phyloP scores from a whole-genome alignment of 2,329 filamentous ascomycete genomes.

The Botrytis galanthina region DNA sequence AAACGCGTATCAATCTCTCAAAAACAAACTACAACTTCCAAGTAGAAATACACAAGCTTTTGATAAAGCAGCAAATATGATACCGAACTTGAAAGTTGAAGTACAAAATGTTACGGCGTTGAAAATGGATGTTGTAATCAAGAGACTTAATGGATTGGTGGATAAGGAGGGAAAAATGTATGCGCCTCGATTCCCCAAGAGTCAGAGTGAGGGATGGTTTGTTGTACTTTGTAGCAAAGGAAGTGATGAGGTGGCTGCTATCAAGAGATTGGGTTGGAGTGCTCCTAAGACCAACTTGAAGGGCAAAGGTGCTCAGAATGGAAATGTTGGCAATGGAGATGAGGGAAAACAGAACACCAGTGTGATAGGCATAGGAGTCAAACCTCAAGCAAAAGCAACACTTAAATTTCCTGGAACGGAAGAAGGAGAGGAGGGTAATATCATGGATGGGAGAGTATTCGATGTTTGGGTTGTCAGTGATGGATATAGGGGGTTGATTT shows the following conservation, averaged over 20 bases:
- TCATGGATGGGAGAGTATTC: slow-evolving; percentile 54
- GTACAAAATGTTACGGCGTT: slow-evolving; percentile 60
- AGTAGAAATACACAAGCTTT: slow-evolving; percentile 47
- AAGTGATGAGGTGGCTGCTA: slow-evolving; percentile 74
- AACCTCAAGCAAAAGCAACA: slow-evolving; percentile 52
- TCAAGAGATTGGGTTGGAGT: slow-evolving; percentile 82
- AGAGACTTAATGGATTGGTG: slow-evolving; percentile 63
- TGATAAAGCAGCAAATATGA: slow-evolving; percentile 57
- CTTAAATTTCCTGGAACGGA: slow-evolving; percentile 57
- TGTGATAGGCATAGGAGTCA: slow-evolving; percentile 41
- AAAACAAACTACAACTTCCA: slow-evolving; percentile 52
- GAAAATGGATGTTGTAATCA: slow-evolving; percentile 62
- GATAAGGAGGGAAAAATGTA: slow-evolving; percentile 73
- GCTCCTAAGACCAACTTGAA: slow-evolving; percentile 36
- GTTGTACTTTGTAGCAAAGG: slow-evolving; percentile 67
- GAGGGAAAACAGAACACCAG: slow-evolving; percentile 53
- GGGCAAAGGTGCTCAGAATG: slow-evolving; percentile 30
- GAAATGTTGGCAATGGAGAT: slow-evolving; percentile 75
- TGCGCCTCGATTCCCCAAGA: slow-evolving; percentile 87
- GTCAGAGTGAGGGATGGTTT: slow-evolving; percentile 93
- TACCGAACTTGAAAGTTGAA: slow-evolving; percentile 68
- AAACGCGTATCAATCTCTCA: slow-evolving; percentile 44
- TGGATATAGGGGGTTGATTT: slow-evolving; percentile 74
- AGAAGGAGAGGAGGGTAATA: slow-evolving; percentile 27
- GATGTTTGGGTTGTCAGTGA: slow-evolving; percentile 82